phyloP scores from a whole-genome alignment of 352 stramenopile species.

The Pythium periplocum region DNA sequence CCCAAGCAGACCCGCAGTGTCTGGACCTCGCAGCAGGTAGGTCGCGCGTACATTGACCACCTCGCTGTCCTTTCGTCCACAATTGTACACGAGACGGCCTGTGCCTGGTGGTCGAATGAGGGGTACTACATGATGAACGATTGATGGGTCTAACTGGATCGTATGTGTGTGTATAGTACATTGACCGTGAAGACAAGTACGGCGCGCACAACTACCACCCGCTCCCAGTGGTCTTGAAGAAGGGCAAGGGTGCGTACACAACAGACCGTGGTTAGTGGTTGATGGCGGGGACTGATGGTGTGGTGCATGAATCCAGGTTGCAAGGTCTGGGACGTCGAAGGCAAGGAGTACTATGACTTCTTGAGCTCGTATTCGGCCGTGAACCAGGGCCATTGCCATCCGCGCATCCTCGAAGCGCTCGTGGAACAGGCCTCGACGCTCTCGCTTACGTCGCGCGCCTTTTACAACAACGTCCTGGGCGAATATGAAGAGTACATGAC shows the following conservation, averaged over 20 bases:
- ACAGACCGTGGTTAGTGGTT: not conserved
- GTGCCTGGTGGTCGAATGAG: too few relatives aligned
- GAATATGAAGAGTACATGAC: conserved; percentile 98
- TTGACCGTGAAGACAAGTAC: conserved; percentile 88
- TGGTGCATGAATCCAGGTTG: conserved; percentile 44
- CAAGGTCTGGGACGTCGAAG: conserved; percentile 96
- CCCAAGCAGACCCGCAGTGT: conserved; percentile 1
- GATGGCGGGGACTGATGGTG: not conserved
- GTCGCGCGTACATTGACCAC: not conserved
- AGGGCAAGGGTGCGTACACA: conserved; percentile 59
- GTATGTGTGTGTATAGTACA: conserved; percentile 36
- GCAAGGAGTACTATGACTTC: conserved; percentile 98
- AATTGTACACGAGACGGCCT: not conserved
- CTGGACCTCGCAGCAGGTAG: conserved; percentile 22
- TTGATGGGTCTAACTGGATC: not conserved
- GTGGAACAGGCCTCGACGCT: conserved; percentile 93
- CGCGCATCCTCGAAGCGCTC: conserved; percentile 94
- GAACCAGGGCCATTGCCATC: conserved; percentile 94
- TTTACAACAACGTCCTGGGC: conserved; percentile 97
- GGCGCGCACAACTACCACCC: conserved; percentile 99
- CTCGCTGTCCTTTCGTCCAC: conserved; percentile 1
- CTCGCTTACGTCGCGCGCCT: conserved; percentile 96
- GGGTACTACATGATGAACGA: too few relatives aligned
- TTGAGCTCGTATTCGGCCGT: conserved; percentile 91
- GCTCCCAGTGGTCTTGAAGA: conserved; percentile 94